Percentiles rank a stretch among this genome's conserved stretches.
Conservation (phyloP, 352 stramenopile genomes). For the Peronospora farinosa region DNA sequence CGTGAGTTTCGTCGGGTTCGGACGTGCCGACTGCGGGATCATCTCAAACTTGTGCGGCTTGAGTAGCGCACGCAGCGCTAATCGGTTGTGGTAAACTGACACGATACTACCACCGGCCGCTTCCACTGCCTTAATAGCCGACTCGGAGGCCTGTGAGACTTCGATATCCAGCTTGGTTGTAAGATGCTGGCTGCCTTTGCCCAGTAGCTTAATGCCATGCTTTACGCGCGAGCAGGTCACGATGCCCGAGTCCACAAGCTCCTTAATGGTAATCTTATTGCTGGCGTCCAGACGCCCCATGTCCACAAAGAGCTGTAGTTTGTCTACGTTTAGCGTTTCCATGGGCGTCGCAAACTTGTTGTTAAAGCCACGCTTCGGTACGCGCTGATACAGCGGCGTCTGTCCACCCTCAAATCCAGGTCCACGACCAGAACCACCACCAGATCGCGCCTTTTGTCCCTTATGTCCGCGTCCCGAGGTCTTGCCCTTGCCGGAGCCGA, state of each 20-base stretch:
- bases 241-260: slow-evolving; percentile 81
- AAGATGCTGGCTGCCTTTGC: slow-evolving; percentile 80
- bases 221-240: slow-evolving; percentile 90
- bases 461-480: slow-evolving; percentile 96
- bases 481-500: slow-evolving; percentile 91
- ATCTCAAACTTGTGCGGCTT: slow-evolving; percentile 95
- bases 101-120: slow-evolving; percentile 90
- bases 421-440: slow-evolving; percentile 72
- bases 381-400: slow-evolving; percentile 93
- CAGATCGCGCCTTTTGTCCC: slow-evolving; percentile 92
- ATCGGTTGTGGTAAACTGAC: slow-evolving; percentile 95
- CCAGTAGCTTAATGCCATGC: slow-evolving; percentile 94
- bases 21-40: slow-evolving; percentile 89
- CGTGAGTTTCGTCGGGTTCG: slow-evolving; percentile 93
- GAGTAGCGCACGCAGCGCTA: slow-evolving; percentile 91
- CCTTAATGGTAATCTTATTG: slow-evolving; percentile 91
- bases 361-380: slow-evolving; percentile 99
- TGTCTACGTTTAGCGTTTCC: slow-evolving; percentile 90
- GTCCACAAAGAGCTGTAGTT: slow-evolving; percentile 94
- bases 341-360: slow-evolving; percentile 89
- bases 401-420: slow-evolving; percentile 97
- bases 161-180: slow-evolving; percentile 91
- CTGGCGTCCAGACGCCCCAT: slow-evolving; percentile 91
- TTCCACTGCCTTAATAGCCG: slow-evolving; percentile 94
- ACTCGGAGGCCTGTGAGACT: slow-evolving; percentile 90